phyloP scores from a whole-genome alignment of 2,329 filamentous ascomycete species.

The Zymoseptoria tritici region DNA sequence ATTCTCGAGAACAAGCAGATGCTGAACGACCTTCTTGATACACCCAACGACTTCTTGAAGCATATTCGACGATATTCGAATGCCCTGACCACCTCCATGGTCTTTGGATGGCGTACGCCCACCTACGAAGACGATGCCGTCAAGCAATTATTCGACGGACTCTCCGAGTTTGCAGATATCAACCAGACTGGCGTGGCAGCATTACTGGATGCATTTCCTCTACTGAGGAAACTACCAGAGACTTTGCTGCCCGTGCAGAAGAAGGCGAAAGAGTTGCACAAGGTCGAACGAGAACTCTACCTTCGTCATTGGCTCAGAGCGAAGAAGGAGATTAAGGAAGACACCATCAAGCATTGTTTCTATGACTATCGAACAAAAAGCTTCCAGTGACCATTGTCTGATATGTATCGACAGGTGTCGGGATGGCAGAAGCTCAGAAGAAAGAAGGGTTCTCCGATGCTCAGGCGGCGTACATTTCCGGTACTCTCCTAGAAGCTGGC shows the following conservation, averaged over 20 bases:
- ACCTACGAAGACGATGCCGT: constrained; percentile 37
- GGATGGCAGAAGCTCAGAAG: constrained; percentile 19
- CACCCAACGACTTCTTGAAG: constrained; percentile 36
- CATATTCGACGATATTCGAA: constrained; percentile 44
- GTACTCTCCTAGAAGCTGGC: constrained; percentile 32
- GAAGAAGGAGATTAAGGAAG: constrained; percentile 14
- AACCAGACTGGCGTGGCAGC: constrained; percentile 37
- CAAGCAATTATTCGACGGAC: constrained; percentile 38
- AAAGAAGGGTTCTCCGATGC: constrained; percentile 20
- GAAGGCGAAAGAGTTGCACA: constrained; percentile 19
- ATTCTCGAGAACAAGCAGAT: constrained; percentile 50
- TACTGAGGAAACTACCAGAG: constrained; percentile 41
- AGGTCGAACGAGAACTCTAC: constrained; percentile 16
- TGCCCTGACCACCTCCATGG: constrained; percentile 44
- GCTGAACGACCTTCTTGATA: constrained; percentile 42
- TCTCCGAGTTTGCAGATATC: constrained; percentile 38
- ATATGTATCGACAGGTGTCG: constrained; percentile 3
- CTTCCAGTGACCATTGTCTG: not conserved
- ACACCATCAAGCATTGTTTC: constrained; percentile 21
- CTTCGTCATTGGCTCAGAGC: constrained; percentile 17
- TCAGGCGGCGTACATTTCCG: constrained; percentile 29
- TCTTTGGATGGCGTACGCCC: constrained; percentile 38
- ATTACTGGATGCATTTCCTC: constrained; percentile 42
- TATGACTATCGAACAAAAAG: not conserved
- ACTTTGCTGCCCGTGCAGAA: constrained; percentile 15